phyloP scores from a whole-genome alignment of 169 alveolate species.

The Miamiensis avidus region DNA sequence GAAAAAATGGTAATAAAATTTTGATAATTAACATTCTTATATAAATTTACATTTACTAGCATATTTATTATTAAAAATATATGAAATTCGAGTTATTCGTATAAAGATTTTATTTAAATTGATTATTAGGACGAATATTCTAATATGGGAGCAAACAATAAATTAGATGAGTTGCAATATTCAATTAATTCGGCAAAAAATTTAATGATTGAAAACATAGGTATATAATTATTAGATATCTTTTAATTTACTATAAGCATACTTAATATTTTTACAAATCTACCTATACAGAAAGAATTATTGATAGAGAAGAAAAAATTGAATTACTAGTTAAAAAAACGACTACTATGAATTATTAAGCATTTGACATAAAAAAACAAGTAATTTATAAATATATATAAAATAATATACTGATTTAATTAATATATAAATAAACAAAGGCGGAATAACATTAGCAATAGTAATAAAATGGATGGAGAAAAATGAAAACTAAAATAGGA shows the following conservation, averaged over 20 bases:
- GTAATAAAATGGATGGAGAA: background rate
- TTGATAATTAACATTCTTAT: background rate
- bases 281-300: background rate
- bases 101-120: too few relatives aligned
- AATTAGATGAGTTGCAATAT: background rate
- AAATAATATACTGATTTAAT: too few relatives aligned
- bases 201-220: background rate
- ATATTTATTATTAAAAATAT: too few relatives aligned
- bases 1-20: constrained; percentile 15
- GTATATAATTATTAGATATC: background rate
- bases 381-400: background rate
- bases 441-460: background rate
- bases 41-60: too few relatives aligned
- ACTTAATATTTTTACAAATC: too few relatives aligned
- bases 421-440: background rate
- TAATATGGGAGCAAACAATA: background rate
- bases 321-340: background rate
- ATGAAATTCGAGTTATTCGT: too few relatives aligned
- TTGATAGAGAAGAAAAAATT: background rate
- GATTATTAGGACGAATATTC: background rate
- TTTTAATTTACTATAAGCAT: background rate
- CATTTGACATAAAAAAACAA: background rate
- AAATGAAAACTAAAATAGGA: background rate
- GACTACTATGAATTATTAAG: background rate
- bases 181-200: background rate